Evolutionary conservation across 805 yeast genomes (phyloP).

Genomic region (Spathaspora boniae): DNA sequence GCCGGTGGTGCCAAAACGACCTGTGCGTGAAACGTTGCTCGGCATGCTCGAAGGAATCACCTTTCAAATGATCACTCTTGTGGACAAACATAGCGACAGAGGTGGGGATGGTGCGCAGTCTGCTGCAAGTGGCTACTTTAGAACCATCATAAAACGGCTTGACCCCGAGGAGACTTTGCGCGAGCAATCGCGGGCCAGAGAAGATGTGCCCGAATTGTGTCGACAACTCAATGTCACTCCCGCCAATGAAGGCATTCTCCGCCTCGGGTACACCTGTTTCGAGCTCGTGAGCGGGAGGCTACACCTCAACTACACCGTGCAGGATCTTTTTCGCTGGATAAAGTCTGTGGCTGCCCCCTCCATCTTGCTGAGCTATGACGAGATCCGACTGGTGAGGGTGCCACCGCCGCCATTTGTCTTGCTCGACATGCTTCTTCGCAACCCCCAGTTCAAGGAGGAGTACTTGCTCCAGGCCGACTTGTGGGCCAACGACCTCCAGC

Average conservation of each 20-base stretch:
- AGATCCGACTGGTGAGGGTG: constrained; percentile 23
- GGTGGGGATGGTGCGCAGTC: no score
- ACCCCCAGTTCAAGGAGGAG: constrained; percentile 31
- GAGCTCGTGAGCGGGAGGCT: background rate
- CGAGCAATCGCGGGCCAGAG: no score
- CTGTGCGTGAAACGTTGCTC: constrained; percentile 4
- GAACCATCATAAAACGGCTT: no score
- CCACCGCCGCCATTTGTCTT: constrained; percentile 41
- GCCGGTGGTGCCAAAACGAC: no score
- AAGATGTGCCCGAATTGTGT: no score
- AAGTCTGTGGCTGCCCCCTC: constrained; percentile 26
- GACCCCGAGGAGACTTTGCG: no score
- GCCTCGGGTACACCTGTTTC: constrained; percentile 6
- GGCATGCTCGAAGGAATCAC: constrained; percentile 14
- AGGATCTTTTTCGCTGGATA: constrained; percentile 26
- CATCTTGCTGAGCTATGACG: constrained; percentile 29
- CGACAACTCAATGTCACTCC: no score
- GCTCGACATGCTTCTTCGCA: constrained; percentile 35
- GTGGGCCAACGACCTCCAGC: constrained; percentile 27
- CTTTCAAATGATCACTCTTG: constrained; percentile 15
- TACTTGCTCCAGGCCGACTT: constrained; percentile 32
- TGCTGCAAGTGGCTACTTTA: no score
- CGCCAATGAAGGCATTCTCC: no score
- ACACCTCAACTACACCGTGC: background rate
- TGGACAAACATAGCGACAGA: no score